These are phyloP conservation scores for Sphagnum tenellum DNA, from an alignment of 225 moss, liverwort and hornwort genomes.

Conservation along the genomic window DNA sequence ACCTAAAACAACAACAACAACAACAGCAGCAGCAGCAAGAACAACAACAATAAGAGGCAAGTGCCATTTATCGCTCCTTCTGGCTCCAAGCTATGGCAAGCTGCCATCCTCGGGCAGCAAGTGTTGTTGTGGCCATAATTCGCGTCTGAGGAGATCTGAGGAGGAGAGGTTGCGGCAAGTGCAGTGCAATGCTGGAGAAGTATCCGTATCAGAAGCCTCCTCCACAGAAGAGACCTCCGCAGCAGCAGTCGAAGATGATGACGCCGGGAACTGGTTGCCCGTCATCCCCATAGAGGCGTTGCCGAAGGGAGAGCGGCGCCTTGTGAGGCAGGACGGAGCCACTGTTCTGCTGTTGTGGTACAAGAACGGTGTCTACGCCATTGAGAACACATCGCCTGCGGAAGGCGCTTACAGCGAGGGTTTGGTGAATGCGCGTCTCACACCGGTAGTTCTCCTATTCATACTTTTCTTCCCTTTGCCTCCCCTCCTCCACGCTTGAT, in stretches of 20 bases:
- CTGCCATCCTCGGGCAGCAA: background rate
- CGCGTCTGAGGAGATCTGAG: background rate
- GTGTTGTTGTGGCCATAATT: background rate
- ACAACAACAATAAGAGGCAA: background rate
- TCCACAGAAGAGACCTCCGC: conserved; percentile 16
- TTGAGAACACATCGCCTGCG: conserved; percentile 90
- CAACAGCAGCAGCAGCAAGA: background rate
- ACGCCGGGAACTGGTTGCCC: conserved; percentile 61
- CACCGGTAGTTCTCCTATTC: conserved; percentile 23
- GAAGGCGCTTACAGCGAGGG: conserved; percentile 97
- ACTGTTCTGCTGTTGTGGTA: conserved; percentile 86
- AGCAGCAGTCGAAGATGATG: conserved; percentile 3
- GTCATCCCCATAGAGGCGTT: conserved; percentile 70
- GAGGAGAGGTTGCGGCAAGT: conserved; percentile 4
- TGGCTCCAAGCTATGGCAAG: background rate
- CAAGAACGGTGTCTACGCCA: conserved; percentile 73
- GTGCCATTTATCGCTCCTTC: too few relatives aligned
- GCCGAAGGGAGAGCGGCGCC: conserved; percentile 75
- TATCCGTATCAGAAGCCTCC: conserved; percentile 41
- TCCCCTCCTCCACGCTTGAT: background rate
- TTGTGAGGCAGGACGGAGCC: conserved; percentile 85
- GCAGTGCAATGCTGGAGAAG: conserved; percentile 31
- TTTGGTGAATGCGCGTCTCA: conserved; percentile 81
- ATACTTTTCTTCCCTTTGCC: background rate
- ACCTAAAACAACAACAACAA: background rate